These are phyloP conservation scores for Paratinospora sagittata DNA, from an alignment of 164 flowering plant species.

Conservation along the genomic window DNA sequence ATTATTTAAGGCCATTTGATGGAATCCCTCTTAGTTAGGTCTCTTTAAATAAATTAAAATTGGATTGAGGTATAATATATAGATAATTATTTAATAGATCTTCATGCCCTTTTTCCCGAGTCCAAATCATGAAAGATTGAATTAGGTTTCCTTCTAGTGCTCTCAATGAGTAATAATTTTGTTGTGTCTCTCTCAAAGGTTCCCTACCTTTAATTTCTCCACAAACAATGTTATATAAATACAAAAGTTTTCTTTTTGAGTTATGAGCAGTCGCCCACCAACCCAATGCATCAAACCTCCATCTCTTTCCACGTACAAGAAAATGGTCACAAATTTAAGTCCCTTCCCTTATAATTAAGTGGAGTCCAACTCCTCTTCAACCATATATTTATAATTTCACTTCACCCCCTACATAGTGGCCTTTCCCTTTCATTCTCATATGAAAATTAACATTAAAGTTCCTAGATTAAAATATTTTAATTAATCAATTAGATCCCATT, in stretches of 20 bases:
- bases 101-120: background rate
- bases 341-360: constrained; percentile 27
- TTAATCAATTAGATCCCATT: background rate
- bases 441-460: background rate
- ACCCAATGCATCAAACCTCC: background rate
- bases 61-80: too few relatives aligned
- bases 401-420: constrained; percentile 18
- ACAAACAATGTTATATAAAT: background rate
- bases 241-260: background rate
- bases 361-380: constrained; percentile 84
- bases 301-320: constrained; percentile 51
- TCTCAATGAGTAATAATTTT: background rate
- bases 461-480: background rate
- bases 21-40: too few relatives aligned
- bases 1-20: too few relatives aligned
- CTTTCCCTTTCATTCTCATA: constrained; percentile 41
- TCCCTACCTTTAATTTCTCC: background rate
- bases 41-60: too few relatives aligned
- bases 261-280: background rate
- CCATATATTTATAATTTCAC: constrained; percentile 25
- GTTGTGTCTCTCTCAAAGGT: background rate
- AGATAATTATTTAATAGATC: too few relatives aligned
- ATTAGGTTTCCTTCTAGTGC: background rate
- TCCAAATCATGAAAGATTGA: constrained; percentile 2
- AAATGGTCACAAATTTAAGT: constrained; percentile 25